Base-by-base conservation (phyloP, 129 eudicot genomes). In the Lonicera japonica region DNA sequence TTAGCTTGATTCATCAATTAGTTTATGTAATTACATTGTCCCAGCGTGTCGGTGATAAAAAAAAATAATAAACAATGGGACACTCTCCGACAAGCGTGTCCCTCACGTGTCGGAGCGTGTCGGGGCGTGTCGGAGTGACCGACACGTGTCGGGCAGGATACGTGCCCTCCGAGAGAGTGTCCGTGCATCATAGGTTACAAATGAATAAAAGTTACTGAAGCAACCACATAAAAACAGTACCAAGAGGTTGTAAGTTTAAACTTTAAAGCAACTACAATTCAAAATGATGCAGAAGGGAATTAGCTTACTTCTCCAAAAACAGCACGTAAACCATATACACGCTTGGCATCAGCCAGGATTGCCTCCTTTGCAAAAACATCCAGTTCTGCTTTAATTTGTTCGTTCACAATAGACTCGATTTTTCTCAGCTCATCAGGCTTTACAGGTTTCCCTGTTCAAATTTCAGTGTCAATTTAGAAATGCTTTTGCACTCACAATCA, bases 291-390 rank as follows among this genome's bases (percentile, higher is more conserved):
- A 25, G 51, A 13, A 40, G 15, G 18, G 15, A 50, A 36, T 23
- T 15, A 60, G 57, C 82, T 61, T 72, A 92, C 98, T 79, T 92
- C 96, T n/a, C 98, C 98, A 78, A 92, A 92, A 64, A 92, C 98
- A 64, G 96, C 96, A 55, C 96, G 74, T 59, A 92, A 73, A 11
- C 98, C 96, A 46, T 82, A 84, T 13, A 92, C 71, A 50, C 83
- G 73, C 69, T 80, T 87, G 38, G 98, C 98, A 60, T 87, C 98
- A 65, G 82, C 79, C 58, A 87, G 86, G 58, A 64, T 82, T 46
- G 83, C 95, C 82, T 87, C 98, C 79, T 88, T 87, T 22, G 95
- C 83, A 68, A 66, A 92, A 34, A 92, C 98, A 56, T 78, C 89
- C 60, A 92, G 72, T 68, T 92, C 86, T 34, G 88, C 84, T 80